Percentiles rank a stretch among this genome's conserved stretches.
These are phyloP conservation scores for Wolfiporia cocos DNA, from an alignment of 1,284 basidiomycete genomes.

Conservation along the genomic window DNA sequence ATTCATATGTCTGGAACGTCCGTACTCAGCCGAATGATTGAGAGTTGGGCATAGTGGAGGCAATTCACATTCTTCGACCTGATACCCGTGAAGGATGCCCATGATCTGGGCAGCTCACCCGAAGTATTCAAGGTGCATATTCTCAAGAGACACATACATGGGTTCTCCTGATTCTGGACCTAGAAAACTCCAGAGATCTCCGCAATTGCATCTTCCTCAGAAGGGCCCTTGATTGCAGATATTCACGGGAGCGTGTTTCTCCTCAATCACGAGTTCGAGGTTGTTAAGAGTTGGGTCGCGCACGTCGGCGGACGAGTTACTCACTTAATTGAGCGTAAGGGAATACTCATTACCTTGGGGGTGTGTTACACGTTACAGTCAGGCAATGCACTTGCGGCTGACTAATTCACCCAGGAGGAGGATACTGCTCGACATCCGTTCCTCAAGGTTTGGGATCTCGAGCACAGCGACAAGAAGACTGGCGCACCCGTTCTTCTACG, in stretches of 20 bases:
- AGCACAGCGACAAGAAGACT: slow-evolving; percentile 68
- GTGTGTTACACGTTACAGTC: slow-evolving; percentile 45
- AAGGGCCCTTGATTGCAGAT: slow-evolving; percentile 71
- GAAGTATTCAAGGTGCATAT: slow-evolving; percentile 70
- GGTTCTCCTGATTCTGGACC: no score
- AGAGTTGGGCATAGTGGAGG: slow-evolving; percentile 50
- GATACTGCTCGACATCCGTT: slow-evolving; percentile 67
- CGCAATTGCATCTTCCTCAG: slow-evolving; percentile 51
- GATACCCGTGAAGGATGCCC: slow-evolving; percentile 70
- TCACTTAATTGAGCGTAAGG: slow-evolving; percentile 77
- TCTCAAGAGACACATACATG: no score
- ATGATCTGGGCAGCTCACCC: slow-evolving; percentile 71
- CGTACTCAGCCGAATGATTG: slow-evolving; percentile 1
- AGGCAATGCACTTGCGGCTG: not conserved
- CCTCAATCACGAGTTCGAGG: slow-evolving; percentile 71
- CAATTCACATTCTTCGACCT: slow-evolving; percentile 83
- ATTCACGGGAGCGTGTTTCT: slow-evolving; percentile 77
- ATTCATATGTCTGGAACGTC: not conserved
- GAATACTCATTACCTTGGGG: slow-evolving; percentile 79
- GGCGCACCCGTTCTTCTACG: slow-evolving; percentile 66
- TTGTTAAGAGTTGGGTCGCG: slow-evolving; percentile 69
- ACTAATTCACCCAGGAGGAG: slow-evolving; percentile 57
- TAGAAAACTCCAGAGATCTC: slow-evolving; percentile 72
- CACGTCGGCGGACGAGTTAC: slow-evolving; percentile 75
- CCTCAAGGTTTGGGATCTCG: slow-evolving; percentile 87